phyloP scores from a whole-genome alignment of 495 filamentous ascomycete species.

The Opeltia flavorubescens region DNA sequence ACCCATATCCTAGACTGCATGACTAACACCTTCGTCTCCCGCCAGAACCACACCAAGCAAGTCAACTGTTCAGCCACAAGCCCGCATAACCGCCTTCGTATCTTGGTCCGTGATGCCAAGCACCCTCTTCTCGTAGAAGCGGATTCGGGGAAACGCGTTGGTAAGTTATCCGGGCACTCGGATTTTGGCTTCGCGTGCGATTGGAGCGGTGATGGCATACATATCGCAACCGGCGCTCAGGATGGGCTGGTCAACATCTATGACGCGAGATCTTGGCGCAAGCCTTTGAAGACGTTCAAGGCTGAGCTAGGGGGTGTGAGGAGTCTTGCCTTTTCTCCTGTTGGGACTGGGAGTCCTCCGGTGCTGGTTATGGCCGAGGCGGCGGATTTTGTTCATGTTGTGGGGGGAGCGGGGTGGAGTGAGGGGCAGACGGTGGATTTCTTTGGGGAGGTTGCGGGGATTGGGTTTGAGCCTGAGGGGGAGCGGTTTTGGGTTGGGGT shows the following conservation, averaged over 20 bases:
- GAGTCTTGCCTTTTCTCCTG: conserved; percentile 65
- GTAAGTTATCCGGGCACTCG: conserved; percentile 50
- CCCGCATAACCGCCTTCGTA: conserved; percentile 65
- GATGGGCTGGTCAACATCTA: conserved; percentile 75
- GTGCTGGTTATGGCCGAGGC: conserved; percentile 71
- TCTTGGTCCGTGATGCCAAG: conserved; percentile 55
- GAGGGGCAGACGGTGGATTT: conserved; percentile 66
- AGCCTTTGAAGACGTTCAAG: conserved; percentile 45
- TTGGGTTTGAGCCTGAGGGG: conserved; percentile 60
- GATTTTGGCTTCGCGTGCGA: conserved; percentile 84
- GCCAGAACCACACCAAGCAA: conserved; percentile 46
- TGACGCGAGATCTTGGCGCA: conserved; percentile 65
- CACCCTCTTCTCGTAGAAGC: conserved; percentile 49
- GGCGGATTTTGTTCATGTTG: conserved; percentile 66
- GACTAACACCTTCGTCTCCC: conserved; percentile 49
- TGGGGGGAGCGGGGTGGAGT: conserved; percentile 56
- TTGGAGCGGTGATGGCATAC: conserved; percentile 81
- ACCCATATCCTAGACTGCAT: conserved; percentile 63
- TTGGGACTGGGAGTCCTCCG: conserved; percentile 50
- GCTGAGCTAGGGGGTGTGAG: conserved; percentile 70
- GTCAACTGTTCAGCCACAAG: conserved; percentile 79
- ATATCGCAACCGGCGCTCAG: conserved; percentile 82
- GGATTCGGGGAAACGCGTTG: conserved; percentile 41
- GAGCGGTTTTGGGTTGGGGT: conserved; percentile 59
- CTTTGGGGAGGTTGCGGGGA: conserved; percentile 74